Conservation (phyloP, 202 grass and related monocot genomes). For the Carex sylvatica region DNA sequence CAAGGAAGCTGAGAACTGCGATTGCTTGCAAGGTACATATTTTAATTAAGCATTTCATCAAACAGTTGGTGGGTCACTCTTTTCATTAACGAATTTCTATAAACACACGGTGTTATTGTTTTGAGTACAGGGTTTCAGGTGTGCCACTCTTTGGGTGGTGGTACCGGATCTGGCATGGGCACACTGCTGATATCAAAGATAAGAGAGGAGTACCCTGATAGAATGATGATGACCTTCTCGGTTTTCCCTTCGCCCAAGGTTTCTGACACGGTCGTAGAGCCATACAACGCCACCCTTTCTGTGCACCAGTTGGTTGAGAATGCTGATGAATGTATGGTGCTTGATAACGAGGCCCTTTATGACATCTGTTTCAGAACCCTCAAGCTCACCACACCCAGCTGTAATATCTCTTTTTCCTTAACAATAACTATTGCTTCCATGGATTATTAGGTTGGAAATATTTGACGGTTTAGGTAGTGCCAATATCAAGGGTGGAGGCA, state of each 20-base stretch:
- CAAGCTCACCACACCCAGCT: slow-evolving; percentile 50
- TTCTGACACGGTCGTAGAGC: slow-evolving; percentile 48
- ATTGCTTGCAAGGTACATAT: slow-evolving; percentile 51
- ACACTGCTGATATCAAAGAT: slow-evolving; percentile 79
- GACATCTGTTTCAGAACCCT: slow-evolving; percentile 55
- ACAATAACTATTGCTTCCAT: not conserved
- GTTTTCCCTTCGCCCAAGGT: slow-evolving; percentile 54
- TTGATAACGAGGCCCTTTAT: slow-evolving; percentile 62
- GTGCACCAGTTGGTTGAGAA: slow-evolving; percentile 55
- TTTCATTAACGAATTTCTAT: not conserved
- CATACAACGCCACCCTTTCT: slow-evolving; percentile 47
- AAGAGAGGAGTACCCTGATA: slow-evolving; percentile 71
- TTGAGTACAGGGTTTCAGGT: slow-evolving; percentile 59
- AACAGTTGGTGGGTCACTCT: not conserved
- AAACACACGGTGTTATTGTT: not conserved
- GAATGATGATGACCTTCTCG: slow-evolving; percentile 72
- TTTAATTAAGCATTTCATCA: not conserved
- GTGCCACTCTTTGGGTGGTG: slow-evolving; percentile 69
- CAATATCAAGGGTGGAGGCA: not conserved
- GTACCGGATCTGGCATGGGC: slow-evolving; percentile 66
- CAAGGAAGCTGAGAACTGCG: slow-evolving; percentile 58
- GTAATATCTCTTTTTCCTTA: slow-evolving; percentile 9
- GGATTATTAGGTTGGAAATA: not conserved
- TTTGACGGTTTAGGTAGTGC: not conserved
- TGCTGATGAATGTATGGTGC: slow-evolving; percentile 64